These are phyloP conservation scores for Leccinellum luteum DNA, from an alignment of 768 basidiomycete species.

Conservation along the genomic window DNA sequence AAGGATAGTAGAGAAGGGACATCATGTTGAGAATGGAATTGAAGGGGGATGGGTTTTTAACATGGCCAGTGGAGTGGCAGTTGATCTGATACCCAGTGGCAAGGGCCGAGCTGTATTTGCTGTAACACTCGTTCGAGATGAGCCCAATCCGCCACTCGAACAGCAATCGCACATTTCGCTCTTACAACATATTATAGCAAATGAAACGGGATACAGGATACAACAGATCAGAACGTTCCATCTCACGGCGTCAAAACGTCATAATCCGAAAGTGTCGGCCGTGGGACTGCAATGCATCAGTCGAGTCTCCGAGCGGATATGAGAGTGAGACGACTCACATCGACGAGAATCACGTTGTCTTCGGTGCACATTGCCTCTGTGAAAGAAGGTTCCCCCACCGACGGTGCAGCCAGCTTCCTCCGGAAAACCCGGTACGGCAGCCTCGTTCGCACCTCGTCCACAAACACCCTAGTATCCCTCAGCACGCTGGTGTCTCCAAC, in stretches of 20 bases:
- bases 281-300: slow-evolving; percentile 10
- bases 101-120: slow-evolving; percentile 28
- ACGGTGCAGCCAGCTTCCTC: slow-evolving; percentile 16
- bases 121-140: slow-evolving; percentile 10
- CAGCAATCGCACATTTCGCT: slow-evolving; percentile 20
- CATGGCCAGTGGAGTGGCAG: slow-evolving; percentile 11
- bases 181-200: background rate
- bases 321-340: slow-evolving; percentile 30
- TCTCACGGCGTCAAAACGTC: slow-evolving; percentile 20
- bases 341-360: slow-evolving; percentile 52
- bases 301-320: background rate
- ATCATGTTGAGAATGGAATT: slow-evolving; percentile 19
- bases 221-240: background rate
- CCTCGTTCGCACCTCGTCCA: slow-evolving; percentile 38
- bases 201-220: background rate
- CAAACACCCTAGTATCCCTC: slow-evolving; percentile 39
- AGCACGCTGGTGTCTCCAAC: slow-evolving; percentile 27
- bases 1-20: slow-evolving; percentile 21
- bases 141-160: slow-evolving; percentile 27
- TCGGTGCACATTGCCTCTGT: slow-evolving; percentile 51
- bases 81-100: slow-evolving; percentile 15
- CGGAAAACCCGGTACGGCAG: slow-evolving; percentile 45
- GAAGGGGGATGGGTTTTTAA: slow-evolving; percentile 17
- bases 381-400: slow-evolving; percentile 10
- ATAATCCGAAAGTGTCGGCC: slow-evolving; percentile 28